These are phyloP conservation scores for Clitopilus passeckerianus DNA, from an alignment of 768 basidiomycete species.

Conservation along the genomic window DNA sequence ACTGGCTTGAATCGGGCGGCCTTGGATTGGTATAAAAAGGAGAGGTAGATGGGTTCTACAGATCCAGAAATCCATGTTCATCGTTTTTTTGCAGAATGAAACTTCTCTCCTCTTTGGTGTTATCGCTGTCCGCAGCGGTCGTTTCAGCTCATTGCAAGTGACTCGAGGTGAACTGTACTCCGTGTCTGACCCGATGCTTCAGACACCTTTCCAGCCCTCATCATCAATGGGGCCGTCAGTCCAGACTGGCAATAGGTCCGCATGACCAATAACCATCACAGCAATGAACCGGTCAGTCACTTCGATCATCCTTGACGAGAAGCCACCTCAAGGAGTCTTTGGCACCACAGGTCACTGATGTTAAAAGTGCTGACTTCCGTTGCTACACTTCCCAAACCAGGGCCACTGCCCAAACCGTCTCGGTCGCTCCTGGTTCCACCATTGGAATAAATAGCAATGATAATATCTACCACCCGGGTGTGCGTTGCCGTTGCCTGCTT, in stretches of 20 bases:
- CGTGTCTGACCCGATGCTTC: background rate
- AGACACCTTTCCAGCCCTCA: constrained; percentile 16
- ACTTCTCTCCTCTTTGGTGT: background rate
- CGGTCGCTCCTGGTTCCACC: constrained; percentile 24
- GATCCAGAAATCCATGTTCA: background rate
- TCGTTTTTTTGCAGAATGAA: background rate
- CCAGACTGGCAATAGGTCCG: constrained; percentile 15
- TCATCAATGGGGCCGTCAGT: constrained; percentile 9
- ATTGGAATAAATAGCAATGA: constrained; percentile 26
- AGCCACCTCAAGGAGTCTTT: background rate
- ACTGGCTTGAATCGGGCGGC: background rate
- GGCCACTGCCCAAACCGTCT: constrained; percentile 21
- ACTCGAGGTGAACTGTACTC: background rate
- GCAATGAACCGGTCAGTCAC: constrained; percentile 8
- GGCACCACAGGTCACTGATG: constrained; percentile 16
- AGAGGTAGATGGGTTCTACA: background rate
- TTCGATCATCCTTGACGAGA: background rate
- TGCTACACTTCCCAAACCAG: constrained; percentile 19
- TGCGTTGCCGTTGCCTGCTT: background rate
- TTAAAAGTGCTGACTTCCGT: constrained; percentile 21
- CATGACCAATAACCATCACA: constrained; percentile 13
- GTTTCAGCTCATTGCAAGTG: constrained; percentile 8
- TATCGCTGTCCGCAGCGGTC: background rate
- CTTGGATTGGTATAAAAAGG: background rate
- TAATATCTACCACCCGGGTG: constrained; percentile 29